Percentiles rank a stretch among this genome's conserved stretches.
Conservation (phyloP, 306 rosid genomes). For the Cucurbita maxima region DNA sequence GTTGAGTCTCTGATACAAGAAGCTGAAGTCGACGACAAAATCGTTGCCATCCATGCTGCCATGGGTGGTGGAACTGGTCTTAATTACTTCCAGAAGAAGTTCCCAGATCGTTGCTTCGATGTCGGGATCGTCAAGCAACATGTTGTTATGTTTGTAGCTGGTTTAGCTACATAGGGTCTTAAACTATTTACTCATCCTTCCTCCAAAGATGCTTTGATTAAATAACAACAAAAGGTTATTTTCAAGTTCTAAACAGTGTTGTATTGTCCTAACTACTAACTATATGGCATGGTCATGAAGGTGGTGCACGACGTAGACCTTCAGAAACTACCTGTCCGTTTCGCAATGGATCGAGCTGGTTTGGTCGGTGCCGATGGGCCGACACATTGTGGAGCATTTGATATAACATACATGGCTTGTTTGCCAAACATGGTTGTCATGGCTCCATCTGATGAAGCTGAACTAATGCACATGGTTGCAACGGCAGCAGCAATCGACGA, state of each 20-base stretch:
- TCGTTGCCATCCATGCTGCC: slow-evolving; percentile 91
- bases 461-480: slow-evolving; percentile 90
- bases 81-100: slow-evolving; percentile 69
- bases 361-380: slow-evolving; percentile 97
- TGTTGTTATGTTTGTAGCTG: slow-evolving; percentile 90
- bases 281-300: slow-evolving; percentile 16
- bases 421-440: slow-evolving; percentile 94
- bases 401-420: slow-evolving; percentile 83
- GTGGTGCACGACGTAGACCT: slow-evolving; percentile 88
- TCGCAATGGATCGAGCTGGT: slow-evolving; percentile 87
- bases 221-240: slow-evolving; percentile 15
- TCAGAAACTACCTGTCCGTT: slow-evolving; percentile 79
- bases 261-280: neutral
- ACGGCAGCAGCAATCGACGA: slow-evolving; percentile 81
- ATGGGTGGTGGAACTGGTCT: slow-evolving; percentile 97
- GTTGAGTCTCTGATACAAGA: slow-evolving; percentile 76
- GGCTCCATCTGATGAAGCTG: slow-evolving; percentile 97
- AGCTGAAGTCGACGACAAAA: slow-evolving; percentile 59
- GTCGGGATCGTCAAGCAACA: slow-evolving; percentile 94
- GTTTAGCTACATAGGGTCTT: slow-evolving; percentile 84
- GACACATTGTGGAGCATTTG: slow-evolving; percentile 94
- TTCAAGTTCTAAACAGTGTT: neutral
- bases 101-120: slow-evolving; percentile 80
- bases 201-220: slow-evolving; percentile 92
- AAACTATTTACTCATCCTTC: slow-evolving; percentile 79